These are phyloP conservation scores for Ascomycota sp. DNA, from an alignment of 2,329 filamentous ascomycete genomes.

Conservation along the genomic window DNA sequence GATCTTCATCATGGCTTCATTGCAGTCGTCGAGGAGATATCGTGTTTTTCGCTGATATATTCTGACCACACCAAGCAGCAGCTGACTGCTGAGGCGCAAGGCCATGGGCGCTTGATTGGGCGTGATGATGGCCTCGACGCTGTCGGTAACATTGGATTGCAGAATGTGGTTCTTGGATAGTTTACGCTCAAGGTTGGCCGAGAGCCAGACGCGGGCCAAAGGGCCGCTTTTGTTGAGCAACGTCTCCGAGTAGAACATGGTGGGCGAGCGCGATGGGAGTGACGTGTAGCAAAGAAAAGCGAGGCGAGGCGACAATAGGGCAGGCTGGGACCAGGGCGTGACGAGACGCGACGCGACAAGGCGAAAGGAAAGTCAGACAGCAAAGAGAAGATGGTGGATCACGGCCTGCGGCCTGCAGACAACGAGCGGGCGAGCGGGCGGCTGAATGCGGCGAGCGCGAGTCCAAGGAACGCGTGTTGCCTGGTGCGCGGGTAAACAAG, in stretches of 20 bases:
- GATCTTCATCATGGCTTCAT: conserved; percentile 92
- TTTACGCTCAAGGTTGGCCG: conserved; percentile 95
- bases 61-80: conserved; percentile 84
- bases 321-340: neutral
- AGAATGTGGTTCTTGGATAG: conserved; percentile 91
- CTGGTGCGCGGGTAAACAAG: conserved; percentile 13
- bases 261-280: conserved; percentile 10
- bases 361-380: conserved; percentile 1
- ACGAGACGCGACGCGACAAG: conserved; percentile 1
- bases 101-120: conserved; percentile 89
- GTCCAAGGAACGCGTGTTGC: conserved; percentile 8
- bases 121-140: conserved; percentile 85
- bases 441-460: no score
- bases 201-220: conserved; percentile 92
- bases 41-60: conserved; percentile 96
- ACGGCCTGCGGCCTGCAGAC: no score
- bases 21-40: conserved; percentile 92
- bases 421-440: no score
- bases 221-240: conserved; percentile 93
- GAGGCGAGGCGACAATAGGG: neutral
- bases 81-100: conserved; percentile 77
- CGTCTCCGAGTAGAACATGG: conserved; percentile 96
- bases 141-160: conserved; percentile 84
- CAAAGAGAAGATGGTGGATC: neutral
- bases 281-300: neutral